A percentile compares a stretch with the other conserved stretches of the same genome.
phyloP scores from a whole-genome alignment of 331 rosid genomes.

The Pyrus hybrid region DNA sequence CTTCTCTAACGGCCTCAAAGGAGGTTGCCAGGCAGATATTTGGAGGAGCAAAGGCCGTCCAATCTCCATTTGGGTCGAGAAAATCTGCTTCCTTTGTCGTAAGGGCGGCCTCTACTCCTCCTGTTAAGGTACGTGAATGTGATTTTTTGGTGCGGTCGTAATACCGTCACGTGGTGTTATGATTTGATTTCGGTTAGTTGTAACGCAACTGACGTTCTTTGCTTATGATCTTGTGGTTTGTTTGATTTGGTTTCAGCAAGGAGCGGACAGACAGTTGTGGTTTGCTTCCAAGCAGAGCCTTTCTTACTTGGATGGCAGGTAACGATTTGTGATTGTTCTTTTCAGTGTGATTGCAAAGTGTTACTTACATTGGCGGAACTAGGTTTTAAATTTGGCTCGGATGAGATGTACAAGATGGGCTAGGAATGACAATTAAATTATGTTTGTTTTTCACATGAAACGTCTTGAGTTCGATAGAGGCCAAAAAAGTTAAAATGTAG shows the following conservation, averaged over 20 bases:
- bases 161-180: background rate
- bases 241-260: conserved; percentile 49
- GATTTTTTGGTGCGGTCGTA: too few species aligned
- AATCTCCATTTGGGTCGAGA: conserved; percentile 34
- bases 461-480: rapidly evolving
- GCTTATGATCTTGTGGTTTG: background rate
- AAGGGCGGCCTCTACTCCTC: conserved; percentile 70
- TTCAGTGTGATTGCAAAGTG: background rate
- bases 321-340: background rate
- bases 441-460: too few species aligned
- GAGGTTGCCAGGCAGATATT: conserved; percentile 53
- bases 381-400: background rate
- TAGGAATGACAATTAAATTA: background rate
- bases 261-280: conserved; percentile 81
- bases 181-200: background rate
- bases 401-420: background rate
- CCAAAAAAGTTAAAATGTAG: too few species aligned
- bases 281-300: conserved; percentile 96
- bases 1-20: conserved; percentile 66
- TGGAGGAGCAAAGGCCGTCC: conserved; percentile 46
- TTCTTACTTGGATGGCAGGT: conserved; percentile 96
- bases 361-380: background rate
- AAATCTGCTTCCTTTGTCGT: conserved; percentile 59
- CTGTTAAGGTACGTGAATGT: conserved; percentile 56
- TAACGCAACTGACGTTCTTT: too few species aligned